Conservation (phyloP, 305 asterid species). For the Ilex paraguariensis region DNA sequence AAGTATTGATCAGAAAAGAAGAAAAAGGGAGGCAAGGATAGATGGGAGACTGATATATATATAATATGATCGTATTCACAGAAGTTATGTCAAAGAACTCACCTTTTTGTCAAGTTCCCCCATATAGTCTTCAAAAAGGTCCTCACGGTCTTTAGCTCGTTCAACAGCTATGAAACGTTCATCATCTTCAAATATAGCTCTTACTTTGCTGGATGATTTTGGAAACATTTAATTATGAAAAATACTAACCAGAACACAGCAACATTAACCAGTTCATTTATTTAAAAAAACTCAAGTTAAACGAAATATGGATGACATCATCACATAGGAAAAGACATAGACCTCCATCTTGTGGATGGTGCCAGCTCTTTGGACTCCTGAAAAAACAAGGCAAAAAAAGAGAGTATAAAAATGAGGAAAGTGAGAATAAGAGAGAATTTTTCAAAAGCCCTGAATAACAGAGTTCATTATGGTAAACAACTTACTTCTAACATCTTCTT, state of each 20-base stretch:
- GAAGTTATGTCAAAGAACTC: not conserved
- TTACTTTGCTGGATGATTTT: constrained; percentile 57
- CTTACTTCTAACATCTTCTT: constrained; percentile 82
- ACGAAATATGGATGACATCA: not conserved
- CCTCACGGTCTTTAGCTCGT: constrained; percentile 78
- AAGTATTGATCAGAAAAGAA: too few species aligned
- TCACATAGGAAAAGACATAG: constrained; percentile 16
- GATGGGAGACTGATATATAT: too few species aligned
- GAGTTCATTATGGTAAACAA: not conserved
- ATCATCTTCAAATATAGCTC: constrained; percentile 68
- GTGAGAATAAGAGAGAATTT: constrained; percentile 2
- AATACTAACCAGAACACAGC: not conserved
- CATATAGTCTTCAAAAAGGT: constrained; percentile 65
- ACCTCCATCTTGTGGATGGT: constrained; percentile 84
- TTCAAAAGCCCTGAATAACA: constrained; percentile 8
- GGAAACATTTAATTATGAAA: constrained; percentile 18
- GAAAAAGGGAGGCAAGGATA: too few species aligned
- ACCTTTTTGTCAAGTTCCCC: constrained; percentile 84
- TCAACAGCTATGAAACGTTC: constrained; percentile 87
- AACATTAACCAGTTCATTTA: not conserved
- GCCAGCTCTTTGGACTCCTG: constrained; percentile 86
- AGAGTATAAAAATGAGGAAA: not conserved
- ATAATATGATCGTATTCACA: too few species aligned
- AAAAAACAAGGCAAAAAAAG: constrained; percentile 1
- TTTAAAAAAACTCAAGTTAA: not conserved